Base-by-base conservation (phyloP, 75 land plant species). In the Ceratopteris richardii region DNA sequence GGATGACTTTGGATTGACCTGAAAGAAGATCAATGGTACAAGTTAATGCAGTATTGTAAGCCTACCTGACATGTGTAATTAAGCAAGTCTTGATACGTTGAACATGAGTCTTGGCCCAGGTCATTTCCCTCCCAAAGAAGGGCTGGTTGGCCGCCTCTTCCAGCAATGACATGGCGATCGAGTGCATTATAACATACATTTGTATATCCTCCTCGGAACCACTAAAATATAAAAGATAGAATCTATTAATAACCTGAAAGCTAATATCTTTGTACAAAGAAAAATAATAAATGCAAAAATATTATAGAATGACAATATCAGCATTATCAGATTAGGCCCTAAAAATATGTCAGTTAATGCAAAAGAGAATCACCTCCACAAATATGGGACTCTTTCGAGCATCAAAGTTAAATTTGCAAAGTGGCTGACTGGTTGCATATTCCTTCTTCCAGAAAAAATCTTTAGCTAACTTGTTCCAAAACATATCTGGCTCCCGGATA, bases 141-240 rank as follows among this genome's bases (percentile, higher is more conserved):
- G 14, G 59, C 58, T 17, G 55, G n/a, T 28, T 41, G 61, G n/a
- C 55, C 16, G 19, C 67, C 67, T 54, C 23, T 54, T 23, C 67
- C 67, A 55, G 61, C 40, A 16, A 43, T 31, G 40, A 65, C 67
- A 42, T 65, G 67, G 5, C 67, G 29, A 36, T 65, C 67, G 18
- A 65, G 37, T 54, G 67, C 67, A 42, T 65, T 65, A 41, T 65
- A 65, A 44, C 67, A 65, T 14, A 41, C 44, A 41, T 65, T 65
- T 55, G 67, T 65, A 41, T 65, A 65, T 6, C 67, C 67, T 54
- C 67, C 67, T 19, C 59, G 43, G 18, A 65, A 65, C 67, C 67
- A 65, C 67, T 65, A 25, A 3, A 4, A 11, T 37, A 50, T 7
- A 39, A 51, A 29, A 2, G 51, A 50, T 4, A 44, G 26, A 9